Evolutionary conservation across 2,329 filamentous ascomycete genomes (phyloP), one percentile per base, ranked within the genome.

Genomic region (Apiospora marii): DNA sequence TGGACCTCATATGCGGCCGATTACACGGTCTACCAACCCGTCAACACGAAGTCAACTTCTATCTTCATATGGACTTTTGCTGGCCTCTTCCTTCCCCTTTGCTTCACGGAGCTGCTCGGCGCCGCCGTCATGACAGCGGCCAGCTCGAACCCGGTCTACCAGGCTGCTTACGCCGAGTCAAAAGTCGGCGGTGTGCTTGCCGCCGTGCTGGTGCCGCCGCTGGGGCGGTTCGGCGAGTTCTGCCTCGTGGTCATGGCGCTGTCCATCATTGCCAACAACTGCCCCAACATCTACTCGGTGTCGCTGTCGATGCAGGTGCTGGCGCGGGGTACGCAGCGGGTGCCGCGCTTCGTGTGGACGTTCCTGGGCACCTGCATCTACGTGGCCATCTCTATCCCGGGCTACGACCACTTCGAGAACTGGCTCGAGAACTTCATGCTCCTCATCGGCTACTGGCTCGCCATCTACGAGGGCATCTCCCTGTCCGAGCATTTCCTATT

Each of bases 1-100:
- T 96, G 94, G 93, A 90, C 92, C 1, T 88, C 88, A 8, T 93
- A 92, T 73, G 92, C 93, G 0, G 91, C 92, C 12, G 93, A 96
- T 79, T 96, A 95, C 81, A 94, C 92, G 30, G 92, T 94, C 69
- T 95, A 95, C 82, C 93, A 95, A 77, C 92, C 93, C 0, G 84
- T 86, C 3, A 85, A 82, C 34, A 90, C 90, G 53, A 88, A 88
- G 43, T 87, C 89, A 30, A 80, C 80, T 58, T 90, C 90, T 73
- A 86, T 95, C 73, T 96, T 95, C 82, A 77, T 89, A 73, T 91
- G 90, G 79, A 93, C 93, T 43, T 93, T 91, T 80, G 79, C 84
- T 34, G 94, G 94, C 13, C 85, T 96, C 19, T 88, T 93, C 74
- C 83, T 93, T 74, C 91, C 93, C 1, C 88, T 96, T 1, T 84